Base-by-base conservation (phyloP, 2,329 filamentous ascomycete genomes). In the Sporothrix humicola region DNA sequence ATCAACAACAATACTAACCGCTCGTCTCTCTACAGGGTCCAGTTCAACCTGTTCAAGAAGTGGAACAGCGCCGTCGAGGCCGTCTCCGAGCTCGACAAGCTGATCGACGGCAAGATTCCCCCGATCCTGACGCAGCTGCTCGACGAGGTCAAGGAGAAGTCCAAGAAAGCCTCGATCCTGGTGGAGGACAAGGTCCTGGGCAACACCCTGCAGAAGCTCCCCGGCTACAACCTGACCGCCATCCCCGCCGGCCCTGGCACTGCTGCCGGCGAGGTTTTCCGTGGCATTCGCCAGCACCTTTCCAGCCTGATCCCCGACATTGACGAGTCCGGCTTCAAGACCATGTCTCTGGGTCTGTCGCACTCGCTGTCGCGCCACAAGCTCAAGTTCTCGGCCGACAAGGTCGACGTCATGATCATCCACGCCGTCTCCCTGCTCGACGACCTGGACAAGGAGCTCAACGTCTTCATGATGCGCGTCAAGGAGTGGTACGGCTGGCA, bases 401-500 rank as follows among this genome's bases (percentile, higher is more conserved):
- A 99, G 88, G 95, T 99, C 78, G 96, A 99, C 82, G 96, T 96
- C 70, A 99, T 99, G 96, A 97, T 99, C 81, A 95, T 99, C 74
- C 96, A 99, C 85, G 95, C 95, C 73, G 96, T 99, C 81, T 92
- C 92, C 77, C 89, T 98, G 70, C 88, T 99, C 65, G 96, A 99
- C 81, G 96, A 99, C 77, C 86, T 99, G 75, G 96, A 99, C 86
- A 99, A 99, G 88, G 96, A 99, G 84, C 87, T 99, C 77, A 99
- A 99, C 87, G 96, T 93, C 79, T 98, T 98, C 81, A 95, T 96
- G 77, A 99, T 99, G 96, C 89, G 96, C 82, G 94, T 98, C 76
- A 98, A 98, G 90, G 96, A 99, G 84, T 99, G 96, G 96, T 99
- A 99, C 82, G 96, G 96, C 80, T 99, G 96, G 96, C 96, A 98